phyloP scores from a whole-genome alignment of 139 green algal genomes.

The Coccomyxa sp. region DNA sequence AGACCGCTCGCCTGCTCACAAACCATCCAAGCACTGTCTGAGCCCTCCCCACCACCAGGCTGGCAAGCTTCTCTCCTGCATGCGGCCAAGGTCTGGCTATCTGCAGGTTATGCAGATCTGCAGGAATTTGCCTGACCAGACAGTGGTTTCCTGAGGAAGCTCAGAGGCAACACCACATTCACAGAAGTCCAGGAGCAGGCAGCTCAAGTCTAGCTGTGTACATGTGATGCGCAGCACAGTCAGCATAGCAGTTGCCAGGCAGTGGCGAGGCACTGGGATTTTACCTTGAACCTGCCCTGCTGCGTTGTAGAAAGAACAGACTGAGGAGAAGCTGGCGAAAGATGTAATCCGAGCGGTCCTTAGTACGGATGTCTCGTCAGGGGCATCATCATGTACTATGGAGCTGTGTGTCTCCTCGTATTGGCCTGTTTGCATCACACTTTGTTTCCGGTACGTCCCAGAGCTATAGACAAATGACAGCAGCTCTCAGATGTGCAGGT shows the following conservation, averaged over 20 bases:
- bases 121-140: background rate
- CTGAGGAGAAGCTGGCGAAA: background rate
- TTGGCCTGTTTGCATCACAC: background rate
- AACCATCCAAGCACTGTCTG: background rate
- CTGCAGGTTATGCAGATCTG: background rate
- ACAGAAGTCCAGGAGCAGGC: background rate
- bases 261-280: background rate
- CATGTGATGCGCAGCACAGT: background rate
- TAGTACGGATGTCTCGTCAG: background rate
- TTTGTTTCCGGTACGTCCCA: no score
- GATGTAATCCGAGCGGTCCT: background rate
- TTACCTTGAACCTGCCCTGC: background rate
- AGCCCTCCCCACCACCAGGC: background rate
- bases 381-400: background rate
- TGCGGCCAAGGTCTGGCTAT: background rate
- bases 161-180: background rate
- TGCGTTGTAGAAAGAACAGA: constrained; percentile 6
- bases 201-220: background rate
- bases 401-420: background rate
- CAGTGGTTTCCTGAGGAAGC: background rate
- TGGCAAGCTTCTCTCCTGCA: background rate
- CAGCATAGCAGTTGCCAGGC: background rate
- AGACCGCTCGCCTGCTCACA: background rate
- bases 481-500: background rate
- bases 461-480: background rate